Conservation (phyloP, 1,284 basidiomycete genomes). For the Cryptococcus sp. region DNA sequence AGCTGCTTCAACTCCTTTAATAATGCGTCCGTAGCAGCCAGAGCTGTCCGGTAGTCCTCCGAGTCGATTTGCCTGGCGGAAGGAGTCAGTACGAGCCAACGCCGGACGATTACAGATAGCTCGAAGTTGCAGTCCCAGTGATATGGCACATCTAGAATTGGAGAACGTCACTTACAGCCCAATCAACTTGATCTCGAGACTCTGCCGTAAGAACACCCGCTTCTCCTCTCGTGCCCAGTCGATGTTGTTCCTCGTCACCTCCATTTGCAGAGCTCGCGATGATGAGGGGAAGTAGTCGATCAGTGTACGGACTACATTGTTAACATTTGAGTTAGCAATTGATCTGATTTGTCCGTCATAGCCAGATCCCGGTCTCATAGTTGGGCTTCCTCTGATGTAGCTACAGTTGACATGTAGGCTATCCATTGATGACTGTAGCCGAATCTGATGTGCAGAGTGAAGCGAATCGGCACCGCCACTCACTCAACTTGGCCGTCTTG, state of each 20-base stretch:
- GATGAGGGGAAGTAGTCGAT: conserved; percentile 84
- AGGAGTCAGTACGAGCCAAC: background rate
- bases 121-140: background rate
- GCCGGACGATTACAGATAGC: background rate
- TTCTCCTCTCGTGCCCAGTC: conserved; percentile 91
- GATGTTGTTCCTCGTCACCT: conserved; percentile 85
- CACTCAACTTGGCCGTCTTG: conserved; percentile 95
- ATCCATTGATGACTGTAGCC: too few species aligned
- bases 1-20: conserved; percentile 87
- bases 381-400: too few species aligned
- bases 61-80: conserved; percentile 68
- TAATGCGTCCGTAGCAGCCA: conserved; percentile 78
- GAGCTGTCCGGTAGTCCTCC: conserved; percentile 73
- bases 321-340: background rate
- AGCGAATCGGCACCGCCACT: conserved; percentile 39
- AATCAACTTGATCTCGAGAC: conserved; percentile 85
- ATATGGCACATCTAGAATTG: background rate
- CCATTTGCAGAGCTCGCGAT: conserved; percentile 77
- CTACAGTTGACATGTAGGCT: too few species aligned
- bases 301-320: conserved; percentile 75
- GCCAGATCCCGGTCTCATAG: background rate
- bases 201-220: conserved; percentile 93
- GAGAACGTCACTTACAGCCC: conserved; percentile 63
- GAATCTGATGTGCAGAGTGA: too few species aligned
- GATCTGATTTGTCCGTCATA: background rate